A percentile compares a stretch with the other conserved stretches of the same genome.
phyloP scores from a whole-genome alignment of 2,329 filamentous ascomycete species.

The Trichophyton verrucosum region DNA sequence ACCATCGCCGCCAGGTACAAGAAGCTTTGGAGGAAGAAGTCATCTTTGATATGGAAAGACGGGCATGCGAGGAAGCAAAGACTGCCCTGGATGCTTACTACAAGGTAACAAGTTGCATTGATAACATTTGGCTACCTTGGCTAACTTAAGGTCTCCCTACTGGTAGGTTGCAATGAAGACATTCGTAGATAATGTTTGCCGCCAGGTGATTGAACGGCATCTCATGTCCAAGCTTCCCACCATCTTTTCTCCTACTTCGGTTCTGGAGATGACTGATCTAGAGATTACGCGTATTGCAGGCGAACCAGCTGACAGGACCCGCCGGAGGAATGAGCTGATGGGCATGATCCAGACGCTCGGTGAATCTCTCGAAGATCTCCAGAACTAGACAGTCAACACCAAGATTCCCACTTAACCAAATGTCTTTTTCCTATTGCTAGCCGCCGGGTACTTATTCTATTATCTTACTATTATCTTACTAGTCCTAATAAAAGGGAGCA shows the following conservation, averaged over 20 bases:
- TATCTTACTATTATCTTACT: too few species aligned
- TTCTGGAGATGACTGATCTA: neutral
- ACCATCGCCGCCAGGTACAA: neutral
- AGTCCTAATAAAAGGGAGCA: too few species aligned
- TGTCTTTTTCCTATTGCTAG: too few species aligned
- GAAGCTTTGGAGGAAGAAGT: conserved; percentile 2
- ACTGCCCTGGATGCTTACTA: conserved; percentile 18
- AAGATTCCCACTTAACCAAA: neutral
- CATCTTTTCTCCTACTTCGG: neutral
- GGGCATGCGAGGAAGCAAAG: conserved; percentile 16
- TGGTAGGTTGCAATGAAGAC: neutral
- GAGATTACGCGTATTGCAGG: conserved; percentile 4
- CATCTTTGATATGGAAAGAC: conserved; percentile 15
- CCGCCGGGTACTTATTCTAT: too few species aligned
- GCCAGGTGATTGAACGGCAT: neutral
- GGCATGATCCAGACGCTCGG: neutral
- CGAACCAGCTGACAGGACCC: neutral
- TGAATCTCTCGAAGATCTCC: neutral
- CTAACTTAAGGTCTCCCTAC: neutral
- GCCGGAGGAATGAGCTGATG: neutral
- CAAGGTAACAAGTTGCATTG: conserved; percentile 14
- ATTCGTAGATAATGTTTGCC: neutral
- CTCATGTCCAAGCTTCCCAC: neutral
- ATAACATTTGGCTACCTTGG: neutral
- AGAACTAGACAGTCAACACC: neutral